These are phyloP conservation scores for Exophiala spinifera DNA, from an alignment of 2,329 filamentous ascomycete genomes.

Conservation along the genomic window DNA sequence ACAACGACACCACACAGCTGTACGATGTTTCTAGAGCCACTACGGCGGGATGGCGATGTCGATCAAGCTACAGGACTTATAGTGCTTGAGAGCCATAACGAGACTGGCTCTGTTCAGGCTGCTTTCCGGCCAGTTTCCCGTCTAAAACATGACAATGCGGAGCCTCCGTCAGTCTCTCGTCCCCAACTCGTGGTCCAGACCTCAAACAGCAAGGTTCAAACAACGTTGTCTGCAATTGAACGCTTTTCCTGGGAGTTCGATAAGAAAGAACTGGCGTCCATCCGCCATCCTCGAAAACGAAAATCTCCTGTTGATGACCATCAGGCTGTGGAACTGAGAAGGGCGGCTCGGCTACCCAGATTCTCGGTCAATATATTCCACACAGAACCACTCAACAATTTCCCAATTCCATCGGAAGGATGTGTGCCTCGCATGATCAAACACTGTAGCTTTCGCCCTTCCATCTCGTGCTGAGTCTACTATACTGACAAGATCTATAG, in stretches of 20 bases:
- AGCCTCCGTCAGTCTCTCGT: slow-evolving; percentile 5
- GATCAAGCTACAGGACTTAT: slow-evolving; percentile 17
- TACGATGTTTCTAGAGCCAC: background rate
- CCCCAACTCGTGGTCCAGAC: slow-evolving; percentile 14
- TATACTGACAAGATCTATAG: slow-evolving; percentile 5
- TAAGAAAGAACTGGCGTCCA: slow-evolving; percentile 3
- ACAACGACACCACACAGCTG: background rate
- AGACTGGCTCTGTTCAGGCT: background rate
- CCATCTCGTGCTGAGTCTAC: background rate
- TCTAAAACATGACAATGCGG: slow-evolving; percentile 1
- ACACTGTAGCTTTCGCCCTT: slow-evolving; percentile 13
- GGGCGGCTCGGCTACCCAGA: slow-evolving; percentile 9
- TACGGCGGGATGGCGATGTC: slow-evolving; percentile 15
- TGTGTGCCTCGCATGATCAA: slow-evolving; percentile 20
- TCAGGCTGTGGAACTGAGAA: slow-evolving; percentile 2
- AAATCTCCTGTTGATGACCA: slow-evolving; percentile 15
- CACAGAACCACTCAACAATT: slow-evolving; percentile 15
- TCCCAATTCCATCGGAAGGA: slow-evolving; percentile 18
- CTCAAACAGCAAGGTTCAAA: slow-evolving; percentile 6
- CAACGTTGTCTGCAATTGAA: slow-evolving; percentile 1
- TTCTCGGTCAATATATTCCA: slow-evolving; percentile 23
- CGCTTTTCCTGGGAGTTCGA: slow-evolving; percentile 12
- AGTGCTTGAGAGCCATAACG: background rate
- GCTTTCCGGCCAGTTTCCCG: background rate
- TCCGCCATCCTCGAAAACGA: slow-evolving; percentile 12